Evolutionary conservation across 768 basidiomycete genomes (phyloP), one percentile per base, ranked within the genome.

Genomic region (Calvatia gigantea): DNA sequence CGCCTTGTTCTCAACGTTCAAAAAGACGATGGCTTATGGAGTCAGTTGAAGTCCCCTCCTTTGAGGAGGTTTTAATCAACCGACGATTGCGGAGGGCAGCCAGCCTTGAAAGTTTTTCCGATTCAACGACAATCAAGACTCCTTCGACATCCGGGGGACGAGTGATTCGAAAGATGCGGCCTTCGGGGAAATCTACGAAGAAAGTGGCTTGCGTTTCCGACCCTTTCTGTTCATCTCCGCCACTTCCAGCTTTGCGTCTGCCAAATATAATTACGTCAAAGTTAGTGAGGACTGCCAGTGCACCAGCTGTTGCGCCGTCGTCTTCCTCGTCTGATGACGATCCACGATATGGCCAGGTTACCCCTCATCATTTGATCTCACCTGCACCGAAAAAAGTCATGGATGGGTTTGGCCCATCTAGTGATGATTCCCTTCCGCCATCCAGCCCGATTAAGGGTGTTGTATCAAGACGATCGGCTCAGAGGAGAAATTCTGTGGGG

Each of bases 251-350:
- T 15, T 15, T 48, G 19, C 46, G 38, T 39, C 38, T 41, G 21
- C 28, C 37, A 2, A 48, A 8, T 15, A 15, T 39, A 14, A 17
- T 12, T 15, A 7, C 39, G 14, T 17, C 28, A 12, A 41, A 49
- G 38, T 56, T 14, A 61, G 60, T 19, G 48, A 50, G 41, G 58
- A 63, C 29, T 33, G 43, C 45, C 45, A 57, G 54, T 21, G 51
- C 53, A n/a, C 47, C 46, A 9, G 15, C 33, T 15, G 42, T 17
- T 33, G 4, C 27, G 21, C 29, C 28, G 2, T 41, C 53, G 50
- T 64, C 72, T 11, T 82, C 83, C 2, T 87, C 86, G 2, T n/a
- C n/a, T n/a, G 87, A 89, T 60, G 85, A 90, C 55, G 84, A 87
- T 58, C 78, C 77, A 0, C 75, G 76, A 57, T 57, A 81, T 25